A percentile compares a stretch with the other conserved stretches of the same genome.
phyloP scores from a whole-genome alignment of 345 rosid genomes.

The Arabidopsis arenosa region DNA sequence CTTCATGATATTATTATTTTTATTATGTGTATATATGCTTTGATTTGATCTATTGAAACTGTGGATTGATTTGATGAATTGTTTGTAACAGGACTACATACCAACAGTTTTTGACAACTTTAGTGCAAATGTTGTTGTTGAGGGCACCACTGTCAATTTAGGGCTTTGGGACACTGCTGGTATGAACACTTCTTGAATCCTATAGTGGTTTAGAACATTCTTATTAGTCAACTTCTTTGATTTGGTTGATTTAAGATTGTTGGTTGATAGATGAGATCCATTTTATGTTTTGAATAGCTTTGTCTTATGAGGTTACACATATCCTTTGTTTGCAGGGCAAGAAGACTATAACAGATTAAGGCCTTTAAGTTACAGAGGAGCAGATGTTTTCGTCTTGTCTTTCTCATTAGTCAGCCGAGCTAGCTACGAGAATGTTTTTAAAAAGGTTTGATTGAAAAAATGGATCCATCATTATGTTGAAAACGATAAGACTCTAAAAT shows the following conservation, averaged over 20 bases:
- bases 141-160: conserved; percentile 90
- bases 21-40: neutral
- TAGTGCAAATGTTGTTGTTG: conserved; percentile 95
- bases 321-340: conserved; percentile 64
- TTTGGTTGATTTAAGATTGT: conserved; percentile 5
- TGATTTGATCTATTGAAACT: conserved; percentile 18
- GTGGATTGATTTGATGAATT: conserved; percentile 36
- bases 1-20: neutral
- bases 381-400: conserved; percentile 93
- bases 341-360: conserved; percentile 96
- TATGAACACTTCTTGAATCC: conserved; percentile 44
- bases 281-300: conserved; percentile 3
- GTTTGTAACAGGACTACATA: conserved; percentile 77
- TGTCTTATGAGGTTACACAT: neutral
- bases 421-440: conserved; percentile 88
- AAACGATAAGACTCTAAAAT: neutral
- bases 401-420: conserved; percentile 97
- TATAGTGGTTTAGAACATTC: conserved; percentile 3
- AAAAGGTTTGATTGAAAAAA: conserved; percentile 61
- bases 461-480: neutral
- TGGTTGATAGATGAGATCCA: neutral
- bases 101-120: conserved; percentile 98
- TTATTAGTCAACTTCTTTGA: conserved; percentile 10
- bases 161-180: conserved; percentile 99
- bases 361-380: conserved; percentile 99